These are phyloP conservation scores for Clathrospora elynae DNA, from an alignment of 2,329 filamentous ascomycete species.

Conservation along the genomic window DNA sequence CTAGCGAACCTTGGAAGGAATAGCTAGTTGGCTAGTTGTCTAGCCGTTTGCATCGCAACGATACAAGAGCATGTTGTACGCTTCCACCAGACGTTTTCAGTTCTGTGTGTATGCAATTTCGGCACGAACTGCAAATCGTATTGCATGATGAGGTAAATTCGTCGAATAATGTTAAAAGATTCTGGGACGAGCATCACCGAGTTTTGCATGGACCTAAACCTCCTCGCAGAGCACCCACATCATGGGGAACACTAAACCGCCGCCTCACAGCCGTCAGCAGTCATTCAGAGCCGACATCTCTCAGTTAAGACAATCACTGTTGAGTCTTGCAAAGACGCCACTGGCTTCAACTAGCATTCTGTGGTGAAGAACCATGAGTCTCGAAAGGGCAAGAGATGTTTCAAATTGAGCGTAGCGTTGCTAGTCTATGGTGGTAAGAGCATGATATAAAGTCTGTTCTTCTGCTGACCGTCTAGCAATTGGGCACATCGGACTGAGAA, in stretches of 20 bases:
- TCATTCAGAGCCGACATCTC: background rate
- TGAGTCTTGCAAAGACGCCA: slow-evolving; percentile 12
- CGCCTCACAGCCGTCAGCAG: slow-evolving; percentile 1
- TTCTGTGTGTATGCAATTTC: background rate
- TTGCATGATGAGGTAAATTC: slow-evolving; percentile 3
- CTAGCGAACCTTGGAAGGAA: too few relatives aligned
- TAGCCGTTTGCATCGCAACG: background rate
- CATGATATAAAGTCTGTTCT: slow-evolving; percentile 9
- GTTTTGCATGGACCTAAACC: too few relatives aligned
- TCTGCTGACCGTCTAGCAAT: background rate
- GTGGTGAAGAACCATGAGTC: background rate
- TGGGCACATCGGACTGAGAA: slow-evolving; percentile 1
- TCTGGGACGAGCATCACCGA: too few relatives aligned
- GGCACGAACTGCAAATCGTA: background rate
- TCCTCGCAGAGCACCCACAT: too few relatives aligned
- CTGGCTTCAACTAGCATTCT: slow-evolving; percentile 1
- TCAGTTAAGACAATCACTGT: background rate
- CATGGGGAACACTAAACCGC: background rate
- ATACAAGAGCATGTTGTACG: slow-evolving; percentile 3
- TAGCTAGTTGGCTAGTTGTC: background rate
- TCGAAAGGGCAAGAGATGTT: background rate
- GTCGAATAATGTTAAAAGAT: too few relatives aligned
- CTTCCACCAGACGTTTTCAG: slow-evolving; percentile 1
- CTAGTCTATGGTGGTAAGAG: background rate
- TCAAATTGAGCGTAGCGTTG: background rate